Conservation (phyloP, 768 basidiomycete genomes). For the Pulveroboletus sp. region DNA sequence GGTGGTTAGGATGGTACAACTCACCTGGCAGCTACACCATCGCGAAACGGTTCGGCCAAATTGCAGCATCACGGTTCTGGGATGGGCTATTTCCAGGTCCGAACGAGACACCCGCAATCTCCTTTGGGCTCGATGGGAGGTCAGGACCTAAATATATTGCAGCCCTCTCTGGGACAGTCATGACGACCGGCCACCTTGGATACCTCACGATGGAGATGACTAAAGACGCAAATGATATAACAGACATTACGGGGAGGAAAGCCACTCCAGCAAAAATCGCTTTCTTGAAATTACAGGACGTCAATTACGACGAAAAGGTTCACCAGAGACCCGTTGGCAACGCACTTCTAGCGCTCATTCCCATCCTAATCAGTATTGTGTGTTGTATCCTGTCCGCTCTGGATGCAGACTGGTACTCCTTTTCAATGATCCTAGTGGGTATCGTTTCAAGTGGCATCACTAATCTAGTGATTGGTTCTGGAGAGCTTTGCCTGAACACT, state of each 20-base stretch:
- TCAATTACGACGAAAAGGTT: conserved; percentile 15
- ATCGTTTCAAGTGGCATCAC: conserved; percentile 31
- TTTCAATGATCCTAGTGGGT: conserved; percentile 31
- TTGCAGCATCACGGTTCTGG: conserved; percentile 29
- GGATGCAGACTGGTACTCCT: conserved; percentile 28
- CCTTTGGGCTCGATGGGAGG: conserved; percentile 28
- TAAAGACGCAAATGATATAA: background rate
- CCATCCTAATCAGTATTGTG: conserved; percentile 21
- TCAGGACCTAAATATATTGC: conserved; percentile 25
- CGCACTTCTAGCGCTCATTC: conserved; percentile 20
- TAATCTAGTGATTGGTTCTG: conserved; percentile 29
- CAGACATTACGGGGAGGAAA: conserved; percentile 8
- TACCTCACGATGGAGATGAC: conserved; percentile 22
- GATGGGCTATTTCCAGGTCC: conserved; percentile 31
- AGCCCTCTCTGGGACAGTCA: conserved; percentile 25
- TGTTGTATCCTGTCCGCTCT: conserved; percentile 24
- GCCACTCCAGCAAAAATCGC: conserved; percentile 19
- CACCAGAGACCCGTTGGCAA: background rate
- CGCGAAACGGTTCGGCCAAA: conserved; percentile 29
- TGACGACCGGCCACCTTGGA: conserved; percentile 29
- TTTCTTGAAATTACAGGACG: conserved; percentile 19
- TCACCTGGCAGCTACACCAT: conserved; percentile 34
- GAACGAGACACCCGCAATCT: conserved; percentile 22
- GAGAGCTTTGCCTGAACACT: conserved; percentile 15
- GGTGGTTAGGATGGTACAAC: conserved; percentile 37